Base-by-base conservation (phyloP, 257 asterid species). In the Solanum acaule region DNA sequence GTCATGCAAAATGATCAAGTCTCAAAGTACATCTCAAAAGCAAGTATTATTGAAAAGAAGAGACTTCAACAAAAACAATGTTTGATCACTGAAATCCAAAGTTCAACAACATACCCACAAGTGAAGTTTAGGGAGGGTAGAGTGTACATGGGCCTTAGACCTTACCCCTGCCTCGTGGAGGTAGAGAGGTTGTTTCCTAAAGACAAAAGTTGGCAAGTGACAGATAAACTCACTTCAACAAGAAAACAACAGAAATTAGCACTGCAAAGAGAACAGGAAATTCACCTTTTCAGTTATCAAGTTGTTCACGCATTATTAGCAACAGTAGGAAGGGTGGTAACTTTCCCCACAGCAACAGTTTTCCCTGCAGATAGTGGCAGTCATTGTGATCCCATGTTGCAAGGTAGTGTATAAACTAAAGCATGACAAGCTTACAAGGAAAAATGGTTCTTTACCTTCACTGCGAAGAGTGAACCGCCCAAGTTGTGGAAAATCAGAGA, bases 391-490 rank as follows among this genome's bases (percentile, higher is more conserved):
- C 27, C 37, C 25, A 65, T 42, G 81, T 42, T 27, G 3, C 42
- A 25, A 72, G 52, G 40, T 27, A 25, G 71, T 27, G 42, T 33
- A 73, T 86, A 49, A 63, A 38, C 4, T 13, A 79, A 38, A 90
- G 78, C 81, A 88, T 37, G 79, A 9, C 78, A 42, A n/a, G 15
- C n/a, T 20, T 68, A 65, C 56, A 83, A 73, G 71, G 87, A 37
- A 20, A 85, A 67, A 86, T 73, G 56, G 46, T 68, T n/a, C 42
- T 86, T 83, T 84, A 94, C 99, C 99, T 95, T 96, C 99, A 11
- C 95, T 93, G 63, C 99, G 98, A 86, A 97, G 99, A 84, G 99
- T 96, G 91, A 97, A 97, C 89, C 98, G 92, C 61, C 99, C 99
- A 84, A 97, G 94, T 72, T 95, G 99, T 27, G 98, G 87, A 89